Conservation (phyloP, 306 rosid genomes). For the Quercus mongolica region DNA sequence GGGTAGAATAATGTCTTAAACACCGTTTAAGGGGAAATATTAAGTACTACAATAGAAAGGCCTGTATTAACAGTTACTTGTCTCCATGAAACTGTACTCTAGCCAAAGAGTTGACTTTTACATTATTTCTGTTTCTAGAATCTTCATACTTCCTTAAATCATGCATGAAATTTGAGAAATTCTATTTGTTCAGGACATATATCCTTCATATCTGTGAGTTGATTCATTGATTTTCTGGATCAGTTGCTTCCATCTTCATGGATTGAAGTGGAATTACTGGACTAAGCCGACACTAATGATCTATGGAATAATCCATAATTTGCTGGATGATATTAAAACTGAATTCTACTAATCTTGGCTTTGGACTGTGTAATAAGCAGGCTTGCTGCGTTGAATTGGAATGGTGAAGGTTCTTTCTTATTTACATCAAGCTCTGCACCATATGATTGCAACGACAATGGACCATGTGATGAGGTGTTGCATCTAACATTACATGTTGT, state of each 20-base stretch:
- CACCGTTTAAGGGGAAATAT: neutral
- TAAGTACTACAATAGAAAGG: neutral
- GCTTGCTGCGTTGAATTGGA: conserved; percentile 70
- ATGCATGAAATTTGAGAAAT: neutral
- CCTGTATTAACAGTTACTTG: neutral
- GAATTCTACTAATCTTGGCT: conserved; percentile 11
- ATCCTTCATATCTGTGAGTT: conserved; percentile 1
- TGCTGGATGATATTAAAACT: neutral
- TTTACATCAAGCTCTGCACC: conserved; percentile 96
- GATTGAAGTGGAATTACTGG: neutral
- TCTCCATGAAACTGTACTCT: neutral
- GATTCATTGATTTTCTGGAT: conserved; percentile 6
- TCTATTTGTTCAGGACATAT: neutral
- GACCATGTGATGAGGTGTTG: conserved; percentile 78
- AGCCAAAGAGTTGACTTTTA: neutral
- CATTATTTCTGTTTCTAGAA: neutral
- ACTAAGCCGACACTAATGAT: conserved; percentile 16
- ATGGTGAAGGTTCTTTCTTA: conserved; percentile 80
- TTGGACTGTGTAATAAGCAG: conserved; percentile 39
- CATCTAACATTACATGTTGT: conserved; percentile 14
- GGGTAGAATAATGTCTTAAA: neutral
- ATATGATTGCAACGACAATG: conserved; percentile 78
- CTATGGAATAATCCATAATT: neutral
- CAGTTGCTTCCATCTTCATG: conserved; percentile 8
- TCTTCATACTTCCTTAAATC: neutral